Evolutionary conservation across 1,284 basidiomycete genomes (phyloP).

Genomic region (Cystobasidiaceae sp.): DNA sequence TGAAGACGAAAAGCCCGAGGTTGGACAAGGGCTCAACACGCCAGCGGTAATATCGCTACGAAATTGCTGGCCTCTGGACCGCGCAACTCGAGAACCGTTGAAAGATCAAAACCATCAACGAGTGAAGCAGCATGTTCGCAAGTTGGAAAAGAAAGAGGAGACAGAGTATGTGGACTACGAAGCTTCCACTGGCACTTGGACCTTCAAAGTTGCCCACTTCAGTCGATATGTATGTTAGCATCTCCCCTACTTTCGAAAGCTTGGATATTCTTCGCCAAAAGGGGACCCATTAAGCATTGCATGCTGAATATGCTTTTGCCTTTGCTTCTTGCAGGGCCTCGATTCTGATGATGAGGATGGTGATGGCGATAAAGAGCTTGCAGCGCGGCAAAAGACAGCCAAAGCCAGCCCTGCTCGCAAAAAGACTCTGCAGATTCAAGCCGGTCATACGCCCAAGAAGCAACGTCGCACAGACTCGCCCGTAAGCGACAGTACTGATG

Average conservation of each 20-base stretch:
- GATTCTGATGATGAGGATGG: constrained; percentile 19
- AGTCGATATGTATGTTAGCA: constrained; percentile 30
- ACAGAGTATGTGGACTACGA: constrained; percentile 82
- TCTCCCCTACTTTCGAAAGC: not conserved
- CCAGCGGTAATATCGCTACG: constrained; percentile 72
- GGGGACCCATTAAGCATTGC: not conserved
- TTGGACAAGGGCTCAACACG: constrained; percentile 84
- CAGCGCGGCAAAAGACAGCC: not conserved
- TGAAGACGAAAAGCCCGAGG: constrained; percentile 63
- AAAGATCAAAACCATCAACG: constrained; percentile 72
- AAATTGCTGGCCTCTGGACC: constrained; percentile 83
- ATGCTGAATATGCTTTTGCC: not conserved
- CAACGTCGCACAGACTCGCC: constrained; percentile 21
- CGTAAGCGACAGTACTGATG: constrained; percentile 9
- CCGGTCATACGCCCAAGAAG: not conserved
- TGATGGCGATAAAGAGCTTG: constrained; percentile 1
- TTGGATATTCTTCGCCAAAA: not conserved
- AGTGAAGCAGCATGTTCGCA: constrained; percentile 66
- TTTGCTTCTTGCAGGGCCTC: constrained; percentile 4
- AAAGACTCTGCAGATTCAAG: not conserved
- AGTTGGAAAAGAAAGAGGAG: constrained; percentile 76
- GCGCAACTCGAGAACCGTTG: constrained; percentile 83
- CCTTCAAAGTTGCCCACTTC: constrained; percentile 90
- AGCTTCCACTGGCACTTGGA: constrained; percentile 77
- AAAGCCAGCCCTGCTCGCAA: not conserved